Percentiles rank a stretch among this genome's conserved stretches.
phyloP scores from a whole-genome alignment of 139 green algal species.

The Chlamydomonas incerta region DNA sequence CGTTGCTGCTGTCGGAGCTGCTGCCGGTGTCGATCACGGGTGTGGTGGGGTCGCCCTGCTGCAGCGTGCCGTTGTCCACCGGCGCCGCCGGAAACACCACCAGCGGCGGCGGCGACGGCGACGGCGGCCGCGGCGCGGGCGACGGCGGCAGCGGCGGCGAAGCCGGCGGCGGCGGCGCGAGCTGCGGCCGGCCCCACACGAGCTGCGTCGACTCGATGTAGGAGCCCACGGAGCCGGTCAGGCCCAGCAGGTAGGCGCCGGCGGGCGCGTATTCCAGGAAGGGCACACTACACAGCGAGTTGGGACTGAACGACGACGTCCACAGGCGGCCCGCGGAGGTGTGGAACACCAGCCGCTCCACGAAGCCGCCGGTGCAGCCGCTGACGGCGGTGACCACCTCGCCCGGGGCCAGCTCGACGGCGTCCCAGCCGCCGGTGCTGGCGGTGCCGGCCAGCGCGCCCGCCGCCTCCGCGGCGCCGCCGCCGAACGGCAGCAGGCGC shows the following conservation, averaged over 20 bases:
- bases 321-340: background rate
- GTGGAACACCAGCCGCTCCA: conserved; percentile 9
- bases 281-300: background rate
- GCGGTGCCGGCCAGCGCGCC: background rate
- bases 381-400: background rate
- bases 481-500: background rate
- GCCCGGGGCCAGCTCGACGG: background rate
- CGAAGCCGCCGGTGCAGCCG: background rate
- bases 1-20: background rate
- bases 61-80: no score
- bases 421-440: background rate
- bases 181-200: no score
- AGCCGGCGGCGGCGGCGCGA: no score
- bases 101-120: no score
- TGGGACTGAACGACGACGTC: background rate
- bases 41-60: no score
- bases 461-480: background rate
- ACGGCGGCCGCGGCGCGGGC: no score
- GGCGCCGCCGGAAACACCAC: no score
- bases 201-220: no score
- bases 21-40: no score
- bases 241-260: background rate
- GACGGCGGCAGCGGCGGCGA: no score
- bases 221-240: background rate
- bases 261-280: background rate